phyloP scores from a whole-genome alignment of 2,329 filamentous ascomycete species.

The Coniochaeta pulveracea region DNA sequence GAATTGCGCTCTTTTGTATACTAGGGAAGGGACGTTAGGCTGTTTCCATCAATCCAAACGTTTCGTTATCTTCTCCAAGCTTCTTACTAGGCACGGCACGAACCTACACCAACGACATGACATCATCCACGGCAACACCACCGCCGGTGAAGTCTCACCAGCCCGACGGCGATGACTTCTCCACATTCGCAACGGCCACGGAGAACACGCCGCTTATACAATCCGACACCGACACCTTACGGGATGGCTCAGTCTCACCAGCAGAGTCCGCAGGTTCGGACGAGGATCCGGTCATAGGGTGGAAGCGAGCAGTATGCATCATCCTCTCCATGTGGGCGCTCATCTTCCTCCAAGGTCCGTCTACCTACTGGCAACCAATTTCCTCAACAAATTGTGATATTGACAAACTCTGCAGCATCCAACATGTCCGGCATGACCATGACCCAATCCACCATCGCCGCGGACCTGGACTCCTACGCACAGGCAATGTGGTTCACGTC shows the following conservation, averaged over 20 bases:
- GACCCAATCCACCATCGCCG: constrained; percentile 65
- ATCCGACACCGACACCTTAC: constrained; percentile 11
- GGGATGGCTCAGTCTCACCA: constrained; percentile 9
- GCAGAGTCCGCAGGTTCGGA: not conserved
- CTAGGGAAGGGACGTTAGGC: too few relatives aligned
- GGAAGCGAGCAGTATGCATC: constrained; percentile 30
- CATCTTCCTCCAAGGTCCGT: constrained; percentile 47
- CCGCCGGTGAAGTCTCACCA: not conserved
- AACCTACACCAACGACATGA: too few relatives aligned
- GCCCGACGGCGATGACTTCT: constrained; percentile 8
- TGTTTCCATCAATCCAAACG: too few relatives aligned
- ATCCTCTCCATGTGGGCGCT: constrained; percentile 41
- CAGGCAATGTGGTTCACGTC: constrained; percentile 73
- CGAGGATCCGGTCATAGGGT: constrained; percentile 14
- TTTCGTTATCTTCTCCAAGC: too few relatives aligned
- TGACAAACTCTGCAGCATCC: constrained; percentile 25
- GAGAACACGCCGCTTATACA: constrained; percentile 18
- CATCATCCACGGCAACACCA: too few relatives aligned
- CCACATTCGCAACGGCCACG: constrained; percentile 11
- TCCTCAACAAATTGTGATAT: constrained; percentile 1
- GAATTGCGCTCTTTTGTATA: too few relatives aligned
- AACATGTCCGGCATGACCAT: constrained; percentile 79
- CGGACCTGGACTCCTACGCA: constrained; percentile 63
- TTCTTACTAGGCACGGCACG: too few relatives aligned
- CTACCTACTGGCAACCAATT: constrained; percentile 5